Base-by-base conservation (phyloP, 805 yeast genomes). In the Wickerhamiella shivajii region DNA sequence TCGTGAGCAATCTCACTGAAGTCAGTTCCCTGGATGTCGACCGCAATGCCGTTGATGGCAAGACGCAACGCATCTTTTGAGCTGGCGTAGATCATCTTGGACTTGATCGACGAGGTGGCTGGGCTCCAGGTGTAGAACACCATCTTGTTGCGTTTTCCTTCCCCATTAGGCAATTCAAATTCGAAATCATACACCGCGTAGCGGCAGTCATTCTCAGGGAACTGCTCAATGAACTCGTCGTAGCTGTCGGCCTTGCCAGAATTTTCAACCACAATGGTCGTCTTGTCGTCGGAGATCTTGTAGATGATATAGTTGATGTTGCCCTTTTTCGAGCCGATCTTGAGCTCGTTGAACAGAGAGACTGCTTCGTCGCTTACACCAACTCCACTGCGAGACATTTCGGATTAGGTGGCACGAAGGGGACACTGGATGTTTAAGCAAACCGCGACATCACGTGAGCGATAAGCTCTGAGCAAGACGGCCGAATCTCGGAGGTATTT, bases 21-120 rank as follows among this genome's bases (percentile, higher is more conserved):
- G 61, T 90, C 98, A 39, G 98, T 90, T 56, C 97, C 98, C 67
- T 90, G 98, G 53, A 90, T 69, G 55, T 90, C 98, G 47, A 93
- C 60, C 38, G 95, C 66, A 47, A 90, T 74, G 61, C 98, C 98
- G 59, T 80, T 87, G 55, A 90, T 69, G 37, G 98, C 87, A 64
- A 94, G 83, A 70, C 97, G 87, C 55, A 90, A 71, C 31, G 96
- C 94, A 52, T 85, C 97, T 64, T 84, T 84, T 40, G 97, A 85
- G n/a, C 95, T 74, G 30, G 98, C 97, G 66, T 85, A 87, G 43
- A 87, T 79, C 98, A 90, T 90, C 78, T 90, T 90, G 50, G 49
- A 60, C 67, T 92, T 78, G 52, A 90, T 75, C 42, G 90, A 83
- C 36, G 97, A 95, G 42, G 93, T 81, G 57, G 90, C 98, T 52